A percentile compares a stretch with the other conserved stretches of the same genome.
Conservation (phyloP, 768 basidiomycete species). For the Phallus indusiatus region DNA sequence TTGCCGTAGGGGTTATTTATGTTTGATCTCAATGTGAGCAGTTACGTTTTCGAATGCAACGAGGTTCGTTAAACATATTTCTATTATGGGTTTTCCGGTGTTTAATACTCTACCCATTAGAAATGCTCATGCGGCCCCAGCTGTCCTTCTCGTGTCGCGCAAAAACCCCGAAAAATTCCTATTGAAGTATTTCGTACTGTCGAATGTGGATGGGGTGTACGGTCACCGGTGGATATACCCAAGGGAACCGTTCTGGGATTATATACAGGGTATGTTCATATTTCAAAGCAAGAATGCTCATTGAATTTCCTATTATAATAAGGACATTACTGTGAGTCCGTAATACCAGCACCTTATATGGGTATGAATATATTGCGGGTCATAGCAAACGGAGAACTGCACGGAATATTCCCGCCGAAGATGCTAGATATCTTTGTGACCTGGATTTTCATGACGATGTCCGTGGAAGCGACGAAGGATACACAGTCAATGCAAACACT, state of each 20-base stretch:
- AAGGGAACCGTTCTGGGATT: slow-evolving; percentile 55
- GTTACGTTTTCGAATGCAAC: slow-evolving; percentile 52
- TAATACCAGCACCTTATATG: background rate
- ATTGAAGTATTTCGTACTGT: slow-evolving; percentile 61
- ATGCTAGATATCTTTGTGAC: slow-evolving; percentile 48
- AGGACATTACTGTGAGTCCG: slow-evolving; percentile 2
- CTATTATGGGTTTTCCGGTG: background rate
- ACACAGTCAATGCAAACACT: slow-evolving; percentile 46
- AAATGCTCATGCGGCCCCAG: slow-evolving; percentile 33
- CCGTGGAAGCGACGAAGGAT: slow-evolving; percentile 24
- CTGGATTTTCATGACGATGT: slow-evolving; percentile 46
- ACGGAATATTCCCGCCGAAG: slow-evolving; percentile 24
- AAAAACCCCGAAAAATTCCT: slow-evolving; percentile 43
- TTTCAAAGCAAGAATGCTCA: background rate
- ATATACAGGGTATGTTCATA: slow-evolving; percentile 49
- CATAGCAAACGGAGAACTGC: slow-evolving; percentile 37
- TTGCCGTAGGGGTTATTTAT: slow-evolving; percentile 1
- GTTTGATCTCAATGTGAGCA: background rate
- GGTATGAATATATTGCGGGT: slow-evolving; percentile 8
- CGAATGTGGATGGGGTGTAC: slow-evolving; percentile 56
- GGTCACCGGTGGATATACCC: slow-evolving; percentile 31
- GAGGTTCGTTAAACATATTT: slow-evolving; percentile 28
- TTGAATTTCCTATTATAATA: background rate
- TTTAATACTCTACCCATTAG: slow-evolving; percentile 18
- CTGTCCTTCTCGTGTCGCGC: slow-evolving; percentile 56